Evolutionary conservation across 2,329 filamentous ascomycete species (phyloP), one percentile per base, ranked within the genome.

Genomic region (Colletotrichum musae): DNA sequence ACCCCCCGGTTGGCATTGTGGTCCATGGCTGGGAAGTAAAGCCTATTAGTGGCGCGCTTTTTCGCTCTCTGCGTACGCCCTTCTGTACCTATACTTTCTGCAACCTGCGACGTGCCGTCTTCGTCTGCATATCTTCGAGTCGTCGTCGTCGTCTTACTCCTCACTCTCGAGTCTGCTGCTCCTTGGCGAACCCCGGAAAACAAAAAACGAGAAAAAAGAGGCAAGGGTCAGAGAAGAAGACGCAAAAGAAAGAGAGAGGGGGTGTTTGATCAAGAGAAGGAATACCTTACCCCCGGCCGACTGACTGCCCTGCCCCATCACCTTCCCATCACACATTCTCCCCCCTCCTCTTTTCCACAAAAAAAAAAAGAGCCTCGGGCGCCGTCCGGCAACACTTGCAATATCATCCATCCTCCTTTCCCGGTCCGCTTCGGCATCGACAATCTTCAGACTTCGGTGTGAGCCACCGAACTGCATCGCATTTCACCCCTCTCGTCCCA

Each of bases 381-480:
- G 66, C 36, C 66, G 54, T 66, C 66, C 66, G 66, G 21, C 21
- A 24, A 24, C 21, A 24, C 3, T 47, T 36, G 2, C 3, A 54
- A 58, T 51, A 54, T n/a, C 66, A 32, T 69, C 62, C 59, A 9
- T 10, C 10, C 32, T 36, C 32, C 10, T 12, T 7, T 36, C 32
- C 61, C 61, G 57, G 39, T 50, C 57, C 28, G 57, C 47, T 60
- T 51, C 54, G 26, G 59, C 56, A 36, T 36, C 32, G 13, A n/a
- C 50, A 59, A 61, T 56, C 68, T 63, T 52, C 7, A 36, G 32
- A 62, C 51, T 68, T 70, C 68, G 68, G 68, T 68, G 68, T 51
- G 52, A 63, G 64, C 66, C 63, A 70, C 68, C 68, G 68, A 70
- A 70, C 68, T 70, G 68, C 68, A 63, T 67, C 68, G 39, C 53